Conservation (phyloP, 2,329 filamentous ascomycete species). For the Aspergillus sp. region DNA sequence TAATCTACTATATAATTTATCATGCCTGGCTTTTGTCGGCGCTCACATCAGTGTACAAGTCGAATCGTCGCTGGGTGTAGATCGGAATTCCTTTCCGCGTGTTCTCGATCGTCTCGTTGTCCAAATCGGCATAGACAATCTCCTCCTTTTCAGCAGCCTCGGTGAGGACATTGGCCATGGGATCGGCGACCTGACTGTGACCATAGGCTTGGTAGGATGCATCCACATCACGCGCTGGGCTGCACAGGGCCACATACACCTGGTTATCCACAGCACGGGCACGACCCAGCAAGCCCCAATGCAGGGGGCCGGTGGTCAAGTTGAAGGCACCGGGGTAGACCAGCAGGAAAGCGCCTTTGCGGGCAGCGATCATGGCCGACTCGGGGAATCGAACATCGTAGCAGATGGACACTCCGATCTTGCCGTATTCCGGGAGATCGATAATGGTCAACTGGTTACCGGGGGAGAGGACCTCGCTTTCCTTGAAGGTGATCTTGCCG, state of each 20-base stretch:
- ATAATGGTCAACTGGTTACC: slow-evolving; percentile 83
- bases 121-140: slow-evolving; percentile 69
- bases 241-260: slow-evolving; percentile 88
- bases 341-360: slow-evolving; percentile 80
- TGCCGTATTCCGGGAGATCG: slow-evolving; percentile 83
- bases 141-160: slow-evolving; percentile 76
- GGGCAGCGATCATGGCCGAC: slow-evolving; percentile 80
- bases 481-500: slow-evolving; percentile 84
- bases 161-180: slow-evolving; percentile 74
- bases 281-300: slow-evolving; percentile 81
- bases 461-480: slow-evolving; percentile 81
- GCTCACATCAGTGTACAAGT: slow-evolving; percentile 90
- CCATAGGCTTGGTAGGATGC: slow-evolving; percentile 87
- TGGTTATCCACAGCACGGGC: slow-evolving; percentile 91
- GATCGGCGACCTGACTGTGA: slow-evolving; percentile 83
- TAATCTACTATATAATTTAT: not conserved
- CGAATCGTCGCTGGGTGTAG: slow-evolving; percentile 79
- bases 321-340: slow-evolving; percentile 98
- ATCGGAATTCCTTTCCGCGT: slow-evolving; percentile 80
- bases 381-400: slow-evolving; percentile 98
- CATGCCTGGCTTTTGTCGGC: slow-evolving; percentile 34
- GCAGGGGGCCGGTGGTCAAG: slow-evolving; percentile 81
- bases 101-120: slow-evolving; percentile 64
- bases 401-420: slow-evolving; percentile 85
- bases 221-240: slow-evolving; percentile 73